Base-by-base conservation (phyloP, 2,329 filamentous ascomycete species). In the Fusarium oligoseptatum region DNA sequence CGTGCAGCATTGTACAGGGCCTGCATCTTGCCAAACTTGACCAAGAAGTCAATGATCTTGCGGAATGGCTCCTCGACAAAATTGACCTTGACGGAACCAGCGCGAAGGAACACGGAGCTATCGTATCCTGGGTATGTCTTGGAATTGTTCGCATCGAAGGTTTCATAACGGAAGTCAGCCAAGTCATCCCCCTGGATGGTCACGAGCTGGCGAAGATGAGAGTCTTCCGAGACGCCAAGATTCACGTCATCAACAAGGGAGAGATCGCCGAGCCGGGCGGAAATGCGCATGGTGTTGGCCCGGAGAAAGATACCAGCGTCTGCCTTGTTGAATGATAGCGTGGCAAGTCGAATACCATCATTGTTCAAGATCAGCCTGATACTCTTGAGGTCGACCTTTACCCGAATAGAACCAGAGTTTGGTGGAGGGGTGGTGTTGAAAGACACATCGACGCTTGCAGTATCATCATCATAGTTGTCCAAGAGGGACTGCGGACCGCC, bases 21-120 rank as follows among this genome's bases (percentile, higher is more conserved):
- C 83, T 99, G 97, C 97, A 99, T 99, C 84, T 97, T 98, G 70
- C 97, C 97, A 82, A 99, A 99, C 79, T 99, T 99, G 82, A 99
- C 95, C 50, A 97, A 87, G 83, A 99, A 99, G 76, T 97, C 94
- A 83, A 99, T 94, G 74, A 99, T 98, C 84, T 98, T 98, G 62
- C 97, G 92, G 87, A 98, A 98, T 0, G 97, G 97, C 82, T 99
- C 97, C 71, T 98, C 96, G 5, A 98, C 85, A 81, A 99, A 99
- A 81, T 98, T 98, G 81, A 99, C 88, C 84, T 97, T 98, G 82
- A 99, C 93, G 0, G 97, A 99, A 2, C 97, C 97, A 20, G 97
- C 96, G 39, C 96, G 92, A 12, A 99, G 87, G 79, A 92, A 97
- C 34, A 99, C 92, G 2, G 95, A 96, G 15, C 94, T 97, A 80